Base-by-base conservation (phyloP, 768 basidiomycete species). In the Lactifluus piperatus region DNA sequence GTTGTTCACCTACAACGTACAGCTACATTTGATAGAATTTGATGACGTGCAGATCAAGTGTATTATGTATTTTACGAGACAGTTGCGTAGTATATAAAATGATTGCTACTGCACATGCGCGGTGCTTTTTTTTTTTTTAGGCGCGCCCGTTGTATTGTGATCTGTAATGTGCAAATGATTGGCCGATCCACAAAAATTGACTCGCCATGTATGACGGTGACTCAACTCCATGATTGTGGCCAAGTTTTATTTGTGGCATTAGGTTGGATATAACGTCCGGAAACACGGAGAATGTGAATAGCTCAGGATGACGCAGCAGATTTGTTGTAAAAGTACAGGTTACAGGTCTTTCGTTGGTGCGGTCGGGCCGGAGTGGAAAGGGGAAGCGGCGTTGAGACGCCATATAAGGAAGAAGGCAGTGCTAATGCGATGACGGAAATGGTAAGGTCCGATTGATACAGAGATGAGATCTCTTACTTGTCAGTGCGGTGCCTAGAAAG, bases 391-490 rank as follows among this genome's bases (percentile, higher is more conserved):
- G 27, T 1, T 26, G 16, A 32, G 36, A 13, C 32, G 3, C 54
- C 11, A 37, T 37, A 37, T 20, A 11, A 16, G 24, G 26, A 16
- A 18, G 24, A 32, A 22, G 48, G 51, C 20, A 24, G 41, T 54
- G 52, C 30, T 11, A 20, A 44, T 4, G 16, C 51, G 37, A 41
- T 27, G 41, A 10, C 32, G 2, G 20, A 27, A 20, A 37, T 48
- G 56, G 49, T 16, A 59, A 50, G 53, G n/a, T 54, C 58, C 58
- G 58, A 49, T 32, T 43, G 45, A 47, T 58, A 4, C 27, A 10
- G 27, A 59, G 10, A 9, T 58, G 51, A 41, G 27, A 58, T 58
- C 57, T 58, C n/a, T 18, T 4, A 41, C 8, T 5, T 7, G n/a
- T 30, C 7, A 5, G 2, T 39, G 36, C 50, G 41, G 57, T 45